Base-by-base conservation (phyloP, 73 alveolate species). In the Breviolum minutum region DNA sequence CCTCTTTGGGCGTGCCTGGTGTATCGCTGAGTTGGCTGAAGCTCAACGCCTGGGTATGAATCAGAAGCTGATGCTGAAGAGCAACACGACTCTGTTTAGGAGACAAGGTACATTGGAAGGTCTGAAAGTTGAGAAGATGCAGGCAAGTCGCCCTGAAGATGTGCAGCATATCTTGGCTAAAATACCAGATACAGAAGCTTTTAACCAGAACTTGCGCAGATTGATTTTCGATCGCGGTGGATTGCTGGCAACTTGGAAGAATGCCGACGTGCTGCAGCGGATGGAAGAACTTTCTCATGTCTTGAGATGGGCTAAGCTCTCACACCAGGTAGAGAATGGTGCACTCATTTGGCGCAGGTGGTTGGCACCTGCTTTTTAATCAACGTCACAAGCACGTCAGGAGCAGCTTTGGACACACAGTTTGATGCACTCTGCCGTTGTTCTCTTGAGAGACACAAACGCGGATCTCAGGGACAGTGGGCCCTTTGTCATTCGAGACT, bases 71-170 rank as follows among this genome's bases (percentile, higher is more conserved):
- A 30, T 29, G 63, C 61, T 66, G 40, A 12, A 71, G 84, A 88
- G 40, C 71, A 88, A 48, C 24, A 85, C 62, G n/a, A 30, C 73
- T 24, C n/a, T 88, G 95, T 10, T 88, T 54, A 30, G 27, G 29
- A 26, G 95, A 17, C 84, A 63, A 17, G 16, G 54, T 66, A 66
- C 95, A 26, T 68, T 88, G 69, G 63, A 68, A 16, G 86, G 71
- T 24, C 95, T 88, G 22, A 61, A 16, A 30, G 95, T 88, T 68
- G 73, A 88, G 30, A 32, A 63, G 20, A 88, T 88, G 95, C 6
- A 63, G 27, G 95, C 95, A 14, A 88, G 95, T 40, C 95, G 95
- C n/a, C 95, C 95, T 4, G 95, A 88, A 70, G 95, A 88, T 66
- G 84, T 88, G 85, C 83, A 88, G 20, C 26, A n/a, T 8, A 88